Evolutionary conservation across 495 filamentous ascomycete genomes (phyloP), one percentile per base, ranked within the genome.

Genomic region (Lophiotrema nucula): DNA sequence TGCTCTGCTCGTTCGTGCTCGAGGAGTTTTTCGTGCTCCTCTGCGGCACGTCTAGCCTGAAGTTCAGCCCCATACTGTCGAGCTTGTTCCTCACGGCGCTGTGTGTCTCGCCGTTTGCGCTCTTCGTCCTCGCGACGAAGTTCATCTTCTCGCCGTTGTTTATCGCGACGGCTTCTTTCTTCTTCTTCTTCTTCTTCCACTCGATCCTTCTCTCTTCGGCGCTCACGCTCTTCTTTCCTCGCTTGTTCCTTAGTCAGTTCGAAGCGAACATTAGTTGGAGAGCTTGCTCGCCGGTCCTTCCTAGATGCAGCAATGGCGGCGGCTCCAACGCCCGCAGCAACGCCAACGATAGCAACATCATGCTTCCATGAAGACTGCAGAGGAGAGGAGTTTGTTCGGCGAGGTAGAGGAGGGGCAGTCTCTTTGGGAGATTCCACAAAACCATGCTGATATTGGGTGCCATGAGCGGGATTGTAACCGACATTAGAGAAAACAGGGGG

Each of bases 201-300:
- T 8, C 31, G 64, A 11, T 66, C 54, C 62, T 68, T 16, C 53
- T 50, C 61, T 53, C 56, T 43, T 57, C 66, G 28, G 19, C 46
- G 51, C n/a, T 56, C 58, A 25, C 52, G 52, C 13, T 49, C 37
- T 21, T 60, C 66, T 52, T 60, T 62, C 37, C 54, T 56, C 27
- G 60, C 52, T 42, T 72, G 69, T 16, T 72, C 68, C 22, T 69
- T 39, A 13, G 70, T 70, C 2, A 72, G 46, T 1, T 67, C 60
- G 42, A 70, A 72, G 27, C 71, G 68, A 19, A 72, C 71, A 35
- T 66, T 67, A 3, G 22, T 31, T 10, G 69, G 50, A 10, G 67
- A 65, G 51, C 58, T 63, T 10, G 53, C 46, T 55, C 13, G 42
- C 38, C 39, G 22, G 45, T 60, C 50, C 49, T 45, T 43, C 11